Conservation (phyloP, 2,329 filamentous ascomycete species). For the Talaromyces sp. region DNA sequence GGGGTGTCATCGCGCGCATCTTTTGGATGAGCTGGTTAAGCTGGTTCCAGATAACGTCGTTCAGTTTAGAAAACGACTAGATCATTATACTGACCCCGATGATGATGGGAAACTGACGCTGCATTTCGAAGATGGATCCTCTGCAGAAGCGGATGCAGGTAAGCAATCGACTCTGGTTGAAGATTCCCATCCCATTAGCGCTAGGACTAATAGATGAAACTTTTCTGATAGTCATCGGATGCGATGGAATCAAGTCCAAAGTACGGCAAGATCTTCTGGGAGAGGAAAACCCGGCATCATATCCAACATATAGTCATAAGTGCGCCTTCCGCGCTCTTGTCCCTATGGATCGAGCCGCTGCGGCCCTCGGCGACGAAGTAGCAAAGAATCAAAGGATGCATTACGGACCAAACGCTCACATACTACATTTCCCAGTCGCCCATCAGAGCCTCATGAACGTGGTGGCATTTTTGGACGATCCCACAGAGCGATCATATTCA, state of each 20-base stretch:
- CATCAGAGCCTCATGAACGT: slow-evolving; percentile 5
- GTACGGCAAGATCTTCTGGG: slow-evolving; percentile 25
- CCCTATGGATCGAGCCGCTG: slow-evolving; percentile 51
- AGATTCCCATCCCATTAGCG: slow-evolving; percentile 21
- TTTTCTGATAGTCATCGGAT: slow-evolving; percentile 24
- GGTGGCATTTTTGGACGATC: slow-evolving; percentile 8
- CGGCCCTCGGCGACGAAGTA: slow-evolving; percentile 45
- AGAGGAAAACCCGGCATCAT: slow-evolving; percentile 13
- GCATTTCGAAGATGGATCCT: slow-evolving; percentile 27
- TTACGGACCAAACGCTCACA: slow-evolving; percentile 52
- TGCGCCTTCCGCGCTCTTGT: slow-evolving; percentile 29
- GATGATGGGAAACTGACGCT: slow-evolving; percentile 16
- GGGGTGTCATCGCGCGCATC: slow-evolving; percentile 27
- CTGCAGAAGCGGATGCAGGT: slow-evolving; percentile 26
- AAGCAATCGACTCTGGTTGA: neutral
- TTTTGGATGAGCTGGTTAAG: slow-evolving; percentile 27
- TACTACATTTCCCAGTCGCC: slow-evolving; percentile 57
- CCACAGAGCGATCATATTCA: slow-evolving; percentile 3
- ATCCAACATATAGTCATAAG: slow-evolving; percentile 27
- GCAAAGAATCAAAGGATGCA: slow-evolving; percentile 51
- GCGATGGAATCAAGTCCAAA: slow-evolving; percentile 31
- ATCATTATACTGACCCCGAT: slow-evolving; percentile 11
- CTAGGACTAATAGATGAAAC: neutral
- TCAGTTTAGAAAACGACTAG: slow-evolving; percentile 29
- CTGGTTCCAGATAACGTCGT: slow-evolving; percentile 23